Conservation (phyloP, 2,329 filamentous ascomycete species). For the Aaosphaeria pasadenensis region DNA sequence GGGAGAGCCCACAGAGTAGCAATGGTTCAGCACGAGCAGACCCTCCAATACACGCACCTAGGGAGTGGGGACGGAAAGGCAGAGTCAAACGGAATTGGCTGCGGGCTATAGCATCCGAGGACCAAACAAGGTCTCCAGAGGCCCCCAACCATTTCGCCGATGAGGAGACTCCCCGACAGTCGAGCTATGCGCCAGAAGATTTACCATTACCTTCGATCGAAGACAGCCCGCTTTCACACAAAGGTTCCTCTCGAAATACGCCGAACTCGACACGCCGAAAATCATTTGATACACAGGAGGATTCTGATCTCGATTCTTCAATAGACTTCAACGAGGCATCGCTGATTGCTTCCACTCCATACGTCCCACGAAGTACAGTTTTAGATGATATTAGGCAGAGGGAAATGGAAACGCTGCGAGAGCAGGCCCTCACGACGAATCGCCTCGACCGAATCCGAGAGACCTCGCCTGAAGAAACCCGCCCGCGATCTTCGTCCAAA, state of each 20-base stretch:
- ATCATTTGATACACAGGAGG: conserved; percentile 12
- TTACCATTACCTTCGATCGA: conserved; percentile 41
- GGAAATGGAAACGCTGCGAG: conserved; percentile 40
- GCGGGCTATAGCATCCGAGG: conserved; percentile 33
- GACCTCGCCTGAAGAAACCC: conserved; percentile 26
- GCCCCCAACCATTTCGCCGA: conserved; percentile 7
- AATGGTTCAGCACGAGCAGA: conserved; percentile 36
- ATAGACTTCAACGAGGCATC: conserved; percentile 46
- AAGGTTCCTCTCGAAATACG: conserved; percentile 25
- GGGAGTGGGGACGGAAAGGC: conserved; percentile 48
- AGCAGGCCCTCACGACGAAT: conserved; percentile 29
- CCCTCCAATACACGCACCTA: conserved; percentile 44
- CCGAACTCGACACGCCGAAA: conserved; percentile 15
- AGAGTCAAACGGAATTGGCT: conserved; percentile 43
- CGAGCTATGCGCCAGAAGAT: conserved; percentile 7
- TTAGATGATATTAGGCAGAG: conserved; percentile 44
- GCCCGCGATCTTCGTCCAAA: conserved; percentile 5
- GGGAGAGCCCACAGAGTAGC: conserved; percentile 33
- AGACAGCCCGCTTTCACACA: conserved; percentile 41
- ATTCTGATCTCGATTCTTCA: conserved; percentile 33
- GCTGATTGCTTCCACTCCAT: conserved; percentile 48
- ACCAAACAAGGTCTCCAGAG: conserved; percentile 19
- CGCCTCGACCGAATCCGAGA: conserved; percentile 26
- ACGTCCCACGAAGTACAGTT: conserved; percentile 38
- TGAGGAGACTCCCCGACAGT: conserved; percentile 8